A percentile compares a stretch with the other conserved stretches of the same genome.
phyloP scores from a whole-genome alignment of 177 flowering plant species.

The Vitis hybrid region DNA sequence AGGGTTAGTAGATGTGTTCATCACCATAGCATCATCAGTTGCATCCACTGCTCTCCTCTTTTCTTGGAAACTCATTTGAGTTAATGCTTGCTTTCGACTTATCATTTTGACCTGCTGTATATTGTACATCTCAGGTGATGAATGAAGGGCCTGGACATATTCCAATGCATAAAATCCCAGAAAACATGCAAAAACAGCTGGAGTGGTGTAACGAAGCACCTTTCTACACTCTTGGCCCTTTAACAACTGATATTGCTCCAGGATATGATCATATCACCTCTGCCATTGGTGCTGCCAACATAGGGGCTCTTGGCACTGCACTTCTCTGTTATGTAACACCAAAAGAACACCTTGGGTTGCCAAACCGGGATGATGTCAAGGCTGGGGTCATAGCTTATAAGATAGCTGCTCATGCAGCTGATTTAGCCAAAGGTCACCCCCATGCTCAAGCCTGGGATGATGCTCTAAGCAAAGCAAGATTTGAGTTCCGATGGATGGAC shows the following conservation, averaged over 20 bases:
- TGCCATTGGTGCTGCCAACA: slow-evolving; percentile 98
- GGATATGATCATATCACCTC: slow-evolving; percentile 99
- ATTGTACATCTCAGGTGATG: slow-evolving; percentile 69
- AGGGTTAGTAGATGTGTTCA: too few relatives aligned
- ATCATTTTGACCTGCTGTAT: neutral
- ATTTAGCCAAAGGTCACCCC: slow-evolving; percentile 91
- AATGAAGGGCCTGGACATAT: slow-evolving; percentile 99
- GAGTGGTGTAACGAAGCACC: slow-evolving; percentile 99
- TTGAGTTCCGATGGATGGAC: slow-evolving; percentile 99
- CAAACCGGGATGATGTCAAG: slow-evolving; percentile 96
- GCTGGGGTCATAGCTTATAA: slow-evolving; percentile 97
- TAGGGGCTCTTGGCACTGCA: slow-evolving; percentile 98
- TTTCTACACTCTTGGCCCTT: slow-evolving; percentile 97
- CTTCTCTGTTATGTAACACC: slow-evolving; percentile 99
- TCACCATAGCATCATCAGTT: too few relatives aligned
- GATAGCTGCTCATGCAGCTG: slow-evolving; percentile 99
- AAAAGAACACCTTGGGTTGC: slow-evolving; percentile 97
- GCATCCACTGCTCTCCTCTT: neutral
- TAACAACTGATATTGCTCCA: slow-evolving; percentile 98
- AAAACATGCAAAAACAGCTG: slow-evolving; percentile 95
- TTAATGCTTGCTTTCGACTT: neutral
- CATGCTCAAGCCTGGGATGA: slow-evolving; percentile 98
- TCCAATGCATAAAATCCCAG: slow-evolving; percentile 98
- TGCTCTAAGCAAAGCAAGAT: slow-evolving; percentile 95
- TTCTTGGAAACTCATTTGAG: neutral